Percentiles rank a stretch among this genome's conserved stretches.
Conservation (phyloP, 768 basidiomycete species). For the Chalciporus piperatus region DNA sequence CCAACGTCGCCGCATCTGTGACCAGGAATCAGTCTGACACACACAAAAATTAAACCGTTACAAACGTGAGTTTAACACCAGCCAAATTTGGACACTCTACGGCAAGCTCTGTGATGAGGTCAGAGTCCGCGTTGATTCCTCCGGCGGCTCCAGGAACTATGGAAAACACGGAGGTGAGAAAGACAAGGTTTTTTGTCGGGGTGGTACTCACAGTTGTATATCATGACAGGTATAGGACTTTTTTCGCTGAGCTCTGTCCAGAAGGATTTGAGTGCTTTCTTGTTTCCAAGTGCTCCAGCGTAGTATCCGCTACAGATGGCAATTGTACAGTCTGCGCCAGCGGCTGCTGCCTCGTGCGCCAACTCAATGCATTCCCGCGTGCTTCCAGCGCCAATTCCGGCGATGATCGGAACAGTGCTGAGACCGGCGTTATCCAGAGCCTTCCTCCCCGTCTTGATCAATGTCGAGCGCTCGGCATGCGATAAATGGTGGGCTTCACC, state of each 20-base stretch:
- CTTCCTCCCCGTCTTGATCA: conserved; percentile 66
- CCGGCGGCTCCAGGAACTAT: conserved; percentile 83
- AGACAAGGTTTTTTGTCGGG: background rate
- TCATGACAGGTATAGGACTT: conserved; percentile 83
- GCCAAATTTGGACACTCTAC: conserved; percentile 70
- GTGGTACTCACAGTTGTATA: conserved; percentile 73
- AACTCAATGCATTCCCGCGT: conserved; percentile 81
- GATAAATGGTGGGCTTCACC: conserved; percentile 79
- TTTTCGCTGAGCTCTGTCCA: conserved; percentile 74
- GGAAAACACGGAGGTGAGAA: background rate
- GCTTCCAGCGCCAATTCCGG: conserved; percentile 80
- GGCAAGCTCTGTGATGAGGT: conserved; percentile 80
- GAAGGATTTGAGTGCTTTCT: conserved; percentile 71
- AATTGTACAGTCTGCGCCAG: conserved; percentile 85
- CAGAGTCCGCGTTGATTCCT: conserved; percentile 90
- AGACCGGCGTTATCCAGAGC: conserved; percentile 69
- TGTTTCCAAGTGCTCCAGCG: conserved; percentile 67
- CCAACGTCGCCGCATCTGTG: conserved; percentile 86
- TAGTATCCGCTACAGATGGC: conserved; percentile 88
- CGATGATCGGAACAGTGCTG: conserved; percentile 61
- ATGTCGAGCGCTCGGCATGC: conserved; percentile 58
- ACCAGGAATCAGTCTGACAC: conserved; percentile 7
- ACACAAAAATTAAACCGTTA: conserved; percentile 10
- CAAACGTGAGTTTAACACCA: conserved; percentile 89
- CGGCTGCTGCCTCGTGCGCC: conserved; percentile 70